phyloP scores from a whole-genome alignment of 2,329 filamentous ascomycete species.

The Ophiosphaerella herpotricha region DNA sequence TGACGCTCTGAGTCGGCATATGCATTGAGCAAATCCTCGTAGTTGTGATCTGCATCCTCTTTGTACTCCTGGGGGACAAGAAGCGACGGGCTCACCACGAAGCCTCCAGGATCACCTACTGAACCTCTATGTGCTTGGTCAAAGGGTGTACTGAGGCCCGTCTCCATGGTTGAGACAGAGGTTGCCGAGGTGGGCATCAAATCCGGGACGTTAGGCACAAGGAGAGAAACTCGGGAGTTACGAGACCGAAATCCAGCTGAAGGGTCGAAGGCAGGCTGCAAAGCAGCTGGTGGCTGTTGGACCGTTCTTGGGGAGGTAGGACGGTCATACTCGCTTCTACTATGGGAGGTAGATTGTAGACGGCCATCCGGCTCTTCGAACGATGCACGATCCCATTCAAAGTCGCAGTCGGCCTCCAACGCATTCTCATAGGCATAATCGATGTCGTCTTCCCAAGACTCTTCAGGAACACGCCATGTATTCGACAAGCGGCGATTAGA shows the following conservation, averaged over 20 bases:
- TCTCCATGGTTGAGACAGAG: slow-evolving; percentile 38
- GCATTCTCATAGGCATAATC: slow-evolving; percentile 67
- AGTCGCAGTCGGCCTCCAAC: slow-evolving; percentile 64
- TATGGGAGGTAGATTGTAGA: slow-evolving; percentile 18
- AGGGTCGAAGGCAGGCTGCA: neutral
- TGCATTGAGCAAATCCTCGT: slow-evolving; percentile 45
- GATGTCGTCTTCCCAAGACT: slow-evolving; percentile 65
- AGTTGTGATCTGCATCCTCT: slow-evolving; percentile 40
- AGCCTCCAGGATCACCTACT: slow-evolving; percentile 29
- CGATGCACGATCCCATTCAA: slow-evolving; percentile 58
- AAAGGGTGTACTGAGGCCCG: slow-evolving; percentile 34
- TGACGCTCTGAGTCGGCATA: slow-evolving; percentile 55
- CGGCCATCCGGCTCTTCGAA: slow-evolving; percentile 40
- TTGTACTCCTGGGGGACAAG: slow-evolving; percentile 43
- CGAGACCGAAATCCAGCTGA: neutral
- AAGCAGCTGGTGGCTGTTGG: neutral
- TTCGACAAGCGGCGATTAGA: slow-evolving; percentile 37
- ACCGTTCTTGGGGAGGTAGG: slow-evolving; percentile 1
- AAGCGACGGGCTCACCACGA: slow-evolving; percentile 46
- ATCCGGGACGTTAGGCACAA: slow-evolving; percentile 41
- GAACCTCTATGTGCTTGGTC: slow-evolving; percentile 20
- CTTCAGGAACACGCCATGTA: slow-evolving; percentile 45
- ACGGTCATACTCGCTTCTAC: neutral
- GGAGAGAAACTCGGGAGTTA: slow-evolving; percentile 31
- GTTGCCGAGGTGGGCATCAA: slow-evolving; percentile 40